Base-by-base conservation (phyloP, 2,329 filamentous ascomycete species). In the Scedosporium apiospermum region DNA sequence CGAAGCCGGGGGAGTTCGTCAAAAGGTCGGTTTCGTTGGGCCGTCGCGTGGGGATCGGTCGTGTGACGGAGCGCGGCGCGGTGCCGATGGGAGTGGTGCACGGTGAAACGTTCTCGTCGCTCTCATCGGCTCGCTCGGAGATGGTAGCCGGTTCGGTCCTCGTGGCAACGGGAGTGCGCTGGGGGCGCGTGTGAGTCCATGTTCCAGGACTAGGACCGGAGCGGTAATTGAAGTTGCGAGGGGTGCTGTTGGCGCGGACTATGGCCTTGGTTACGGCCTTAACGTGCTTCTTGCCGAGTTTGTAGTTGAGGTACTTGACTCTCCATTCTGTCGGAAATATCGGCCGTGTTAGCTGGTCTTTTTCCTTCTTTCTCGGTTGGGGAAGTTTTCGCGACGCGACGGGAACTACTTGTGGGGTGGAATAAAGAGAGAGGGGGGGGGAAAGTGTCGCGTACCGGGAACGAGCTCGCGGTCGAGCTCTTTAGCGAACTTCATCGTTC, bases 301-400 rank as follows among this genome's bases (percentile, higher is more conserved):
- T 96, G 81, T 98, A 98, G 76, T 97, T 86, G 68, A 98, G 83
- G 74, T 97, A 98, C 75, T 96, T 96, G 73, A 88, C 84, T 70
- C 90, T 86, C 93, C 93, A 98, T 84, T 98, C 85, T 88, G 38
- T n/a, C 23, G 23, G 18, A 38, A 26, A 67, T 30, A 6, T 16
- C 4, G 51, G 14, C 7, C 21, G 21, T 21, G 51, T 21, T 14
- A 51, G 21, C 46, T 51, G 46, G 14, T 58, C 23, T 41, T 18
- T 16, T 6, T 30, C 14, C n/a, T 3, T 58, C 6, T 21, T 38
- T 7, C 30, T 34, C 7, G 30, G 30, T 10, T 9, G 30, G 4
- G 30, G 7, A 34, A 10, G 30, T 34, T 34, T 34, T 34, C 30
- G 30, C 30, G 30, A 34, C 30, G 9, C 30, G 18, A 49, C 44